phyloP scores from a whole-genome alignment of 768 basidiomycete genomes.

The Termitomyces sp. region DNA sequence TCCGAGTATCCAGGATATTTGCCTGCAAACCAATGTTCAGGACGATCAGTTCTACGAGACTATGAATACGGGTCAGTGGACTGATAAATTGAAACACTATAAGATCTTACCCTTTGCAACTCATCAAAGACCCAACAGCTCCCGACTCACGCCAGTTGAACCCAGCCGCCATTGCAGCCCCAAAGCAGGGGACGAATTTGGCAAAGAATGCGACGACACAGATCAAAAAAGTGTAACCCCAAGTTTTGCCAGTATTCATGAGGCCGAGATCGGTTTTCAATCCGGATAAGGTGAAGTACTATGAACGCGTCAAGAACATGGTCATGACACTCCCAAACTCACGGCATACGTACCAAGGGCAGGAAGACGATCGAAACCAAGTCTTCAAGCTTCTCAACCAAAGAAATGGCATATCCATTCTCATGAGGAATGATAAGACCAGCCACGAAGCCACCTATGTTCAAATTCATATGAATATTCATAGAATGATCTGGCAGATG shows the following conservation, averaged over 20 bases:
- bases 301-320: constrained; percentile 5
- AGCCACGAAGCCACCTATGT: constrained; percentile 74
- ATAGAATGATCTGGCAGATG: constrained; percentile 1
- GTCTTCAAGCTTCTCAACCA: constrained; percentile 88
- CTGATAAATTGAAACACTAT: background rate
- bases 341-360: background rate
- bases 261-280: constrained; percentile 77
- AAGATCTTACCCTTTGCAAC: constrained; percentile 72
- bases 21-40: constrained; percentile 84
- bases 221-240: constrained; percentile 80
- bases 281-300: constrained; percentile 83
- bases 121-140: constrained; percentile 87
- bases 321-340: background rate
- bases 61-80: constrained; percentile 19
- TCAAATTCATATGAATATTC: constrained; percentile 7
- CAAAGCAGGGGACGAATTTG: constrained; percentile 74
- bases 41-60: constrained; percentile 85
- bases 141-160: constrained; percentile 77
- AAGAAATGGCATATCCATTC: constrained; percentile 74
- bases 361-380: constrained; percentile 65
- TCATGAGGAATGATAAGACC: constrained; percentile 83
- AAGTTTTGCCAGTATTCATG: constrained; percentile 70
- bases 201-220: constrained; percentile 71
- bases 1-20: constrained; percentile 55
- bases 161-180: constrained; percentile 54